A percentile compares a stretch with the other conserved stretches of the same genome.
These are phyloP conservation scores for Bacidia gigantensis DNA, from an alignment of 495 filamentous ascomycete genomes.

Conservation along the genomic window DNA sequence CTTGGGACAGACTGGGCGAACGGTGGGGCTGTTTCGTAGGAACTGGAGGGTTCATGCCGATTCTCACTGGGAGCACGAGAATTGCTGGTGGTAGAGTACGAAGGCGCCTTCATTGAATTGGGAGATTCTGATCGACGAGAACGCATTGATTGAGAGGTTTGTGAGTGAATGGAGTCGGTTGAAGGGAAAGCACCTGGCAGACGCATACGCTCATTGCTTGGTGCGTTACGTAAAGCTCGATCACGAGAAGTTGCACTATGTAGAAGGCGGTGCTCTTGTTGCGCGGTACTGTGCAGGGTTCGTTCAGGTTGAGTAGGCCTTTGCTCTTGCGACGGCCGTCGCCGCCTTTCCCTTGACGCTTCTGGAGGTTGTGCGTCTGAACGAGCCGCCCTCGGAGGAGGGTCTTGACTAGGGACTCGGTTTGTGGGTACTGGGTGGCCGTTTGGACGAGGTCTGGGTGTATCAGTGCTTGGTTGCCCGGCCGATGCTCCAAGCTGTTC, in stretches of 20 bases:
- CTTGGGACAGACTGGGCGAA: constrained; percentile 7
- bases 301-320: constrained; percentile 8
- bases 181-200: constrained; percentile 18
- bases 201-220: constrained; percentile 17
- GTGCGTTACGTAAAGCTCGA: constrained; percentile 8
- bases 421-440: constrained; percentile 16
- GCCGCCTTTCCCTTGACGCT: constrained; percentile 10
- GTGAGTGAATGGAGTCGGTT: constrained; percentile 18
- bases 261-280: constrained; percentile 8
- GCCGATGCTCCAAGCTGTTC: constrained; percentile 49
- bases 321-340: constrained; percentile 24
- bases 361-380: constrained; percentile 3
- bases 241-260: constrained; percentile 8
- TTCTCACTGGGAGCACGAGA: constrained; percentile 6
- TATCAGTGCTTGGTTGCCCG: constrained; percentile 15
- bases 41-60: not conserved
- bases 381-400: constrained; percentile 10
- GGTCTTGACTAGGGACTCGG: constrained; percentile 9
- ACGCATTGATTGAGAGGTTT: constrained; percentile 20
- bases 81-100: not conserved
- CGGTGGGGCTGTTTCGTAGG: not conserved
- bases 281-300: constrained; percentile 11
- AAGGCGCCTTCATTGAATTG: constrained; percentile 6
- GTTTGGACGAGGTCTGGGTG: constrained; percentile 4
- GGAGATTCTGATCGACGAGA: constrained; percentile 25